Evolutionary conservation across 176 grass and related monocot species (phyloP).

Genomic region (Typha latifolia): DNA sequence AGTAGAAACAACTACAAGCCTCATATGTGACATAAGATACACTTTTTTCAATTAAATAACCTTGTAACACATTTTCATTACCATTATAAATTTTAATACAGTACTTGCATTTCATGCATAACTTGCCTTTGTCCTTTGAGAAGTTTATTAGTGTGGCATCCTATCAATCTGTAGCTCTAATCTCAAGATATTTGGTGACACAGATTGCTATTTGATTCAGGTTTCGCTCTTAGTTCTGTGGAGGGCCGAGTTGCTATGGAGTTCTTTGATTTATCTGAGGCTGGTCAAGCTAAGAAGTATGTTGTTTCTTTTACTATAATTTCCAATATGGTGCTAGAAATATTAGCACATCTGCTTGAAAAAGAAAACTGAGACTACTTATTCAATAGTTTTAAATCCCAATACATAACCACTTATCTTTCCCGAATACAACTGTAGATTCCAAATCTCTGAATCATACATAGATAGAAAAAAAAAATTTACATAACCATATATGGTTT

Average conservation of each 20-base stretch:
- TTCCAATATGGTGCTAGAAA: neutral
- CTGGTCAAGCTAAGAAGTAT: conserved; percentile 90
- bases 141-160: neutral
- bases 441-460: too few relatives aligned
- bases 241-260: conserved; percentile 97
- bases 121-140: neutral
- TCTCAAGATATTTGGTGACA: neutral
- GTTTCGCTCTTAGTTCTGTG: conserved; percentile 89
- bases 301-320: conserved; percentile 14
- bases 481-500: too few relatives aligned
- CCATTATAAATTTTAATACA: too few relatives aligned
- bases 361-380: neutral
- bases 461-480: too few relatives aligned
- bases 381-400: neutral
- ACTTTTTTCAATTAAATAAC: too few relatives aligned
- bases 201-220: conserved; percentile 37
- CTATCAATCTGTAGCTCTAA: neutral
- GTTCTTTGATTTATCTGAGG: conserved; percentile 88
- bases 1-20: too few relatives aligned
- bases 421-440: too few relatives aligned
- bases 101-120: neutral
- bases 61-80: neutral
- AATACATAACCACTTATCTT: too few relatives aligned
- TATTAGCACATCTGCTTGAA: neutral
- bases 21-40: too few relatives aligned